These are phyloP conservation scores for Diaporthe sp. DNA, from an alignment of 2,329 filamentous ascomycete genomes.

Conservation along the genomic window DNA sequence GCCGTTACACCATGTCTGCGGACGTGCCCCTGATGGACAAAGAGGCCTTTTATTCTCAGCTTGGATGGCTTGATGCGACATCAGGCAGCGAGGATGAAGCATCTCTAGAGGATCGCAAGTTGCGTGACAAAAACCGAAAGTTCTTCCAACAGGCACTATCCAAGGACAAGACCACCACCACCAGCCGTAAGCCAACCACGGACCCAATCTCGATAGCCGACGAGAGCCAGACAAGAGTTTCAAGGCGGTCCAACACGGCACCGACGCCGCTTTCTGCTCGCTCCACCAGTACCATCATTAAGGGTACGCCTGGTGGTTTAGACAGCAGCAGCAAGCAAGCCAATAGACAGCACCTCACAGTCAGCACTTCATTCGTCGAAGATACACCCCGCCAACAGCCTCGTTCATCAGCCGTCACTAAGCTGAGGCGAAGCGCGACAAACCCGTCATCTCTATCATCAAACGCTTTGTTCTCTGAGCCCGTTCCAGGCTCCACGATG, in stretches of 20 bases:
- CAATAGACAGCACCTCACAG: slow-evolving; percentile 32
- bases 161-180: slow-evolving; percentile 32
- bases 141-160: slow-evolving; percentile 43
- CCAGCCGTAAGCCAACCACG: background rate
- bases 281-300: background rate
- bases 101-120: slow-evolving; percentile 46
- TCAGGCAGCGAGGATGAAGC: slow-evolving; percentile 49
- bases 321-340: background rate
- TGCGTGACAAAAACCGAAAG: slow-evolving; percentile 50
- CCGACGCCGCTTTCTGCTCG: background rate
- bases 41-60: slow-evolving; percentile 60
- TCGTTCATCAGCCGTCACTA: slow-evolving; percentile 38
- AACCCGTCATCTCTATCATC: slow-evolving; percentile 48
- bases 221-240: background rate
- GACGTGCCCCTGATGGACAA: slow-evolving; percentile 56
- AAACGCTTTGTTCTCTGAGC: slow-evolving; percentile 39
- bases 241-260: slow-evolving; percentile 16
- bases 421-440: slow-evolving; percentile 49
- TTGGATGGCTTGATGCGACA: slow-evolving; percentile 50
- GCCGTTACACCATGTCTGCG: background rate
- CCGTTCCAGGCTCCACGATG: slow-evolving; percentile 47
- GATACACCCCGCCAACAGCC: slow-evolving; percentile 51
- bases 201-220: background rate
- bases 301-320: slow-evolving; percentile 29
- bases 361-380: slow-evolving; percentile 47